Evolutionary conservation across 2,329 filamentous ascomycete genomes (phyloP).

Genomic region (Raffaelea deltoideospora): DNA sequence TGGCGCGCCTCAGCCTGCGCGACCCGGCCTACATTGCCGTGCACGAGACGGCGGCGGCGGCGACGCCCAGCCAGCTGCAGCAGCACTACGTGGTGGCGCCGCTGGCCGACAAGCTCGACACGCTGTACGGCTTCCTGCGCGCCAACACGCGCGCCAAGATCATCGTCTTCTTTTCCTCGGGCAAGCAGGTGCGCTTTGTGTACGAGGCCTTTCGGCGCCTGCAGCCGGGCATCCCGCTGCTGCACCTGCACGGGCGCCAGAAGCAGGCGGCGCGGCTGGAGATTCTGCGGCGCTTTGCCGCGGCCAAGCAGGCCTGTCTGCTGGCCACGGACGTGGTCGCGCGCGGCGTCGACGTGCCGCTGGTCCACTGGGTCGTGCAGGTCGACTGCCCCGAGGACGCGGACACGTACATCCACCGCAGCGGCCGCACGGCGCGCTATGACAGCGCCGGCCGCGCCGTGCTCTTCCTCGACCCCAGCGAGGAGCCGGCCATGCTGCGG

Average conservation of each 20-base stretch:
- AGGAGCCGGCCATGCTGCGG: conserved; percentile 82
- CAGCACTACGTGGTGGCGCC: conserved; percentile 86
- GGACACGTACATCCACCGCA: conserved; percentile 94
- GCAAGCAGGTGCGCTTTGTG: conserved; percentile 91
- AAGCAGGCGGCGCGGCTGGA: conserved; percentile 82
- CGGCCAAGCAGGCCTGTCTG: conserved; percentile 69
- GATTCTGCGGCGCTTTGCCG: conserved; percentile 70
- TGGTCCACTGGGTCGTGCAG: conserved; percentile 98
- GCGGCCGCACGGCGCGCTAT: conserved; percentile 88
- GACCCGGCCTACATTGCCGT: conserved; percentile 94
- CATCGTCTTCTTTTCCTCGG: conserved; percentile 85
- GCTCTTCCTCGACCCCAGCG: conserved; percentile 79
- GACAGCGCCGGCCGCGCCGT: conserved; percentile 78
- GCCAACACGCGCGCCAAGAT: conserved; percentile 88
- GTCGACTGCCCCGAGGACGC: conserved; percentile 93
- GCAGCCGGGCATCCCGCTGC: conserved; percentile 81
- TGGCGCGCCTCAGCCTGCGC: conserved; percentile 73
- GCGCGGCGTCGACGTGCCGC: conserved; percentile 85
- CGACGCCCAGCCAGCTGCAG: conserved; percentile 71
- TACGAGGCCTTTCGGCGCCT: conserved; percentile 88
- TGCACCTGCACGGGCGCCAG: conserved; percentile 87
- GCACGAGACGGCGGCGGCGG: conserved; percentile 63
- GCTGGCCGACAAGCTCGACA: conserved; percentile 78
- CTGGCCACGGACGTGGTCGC: conserved; percentile 95
- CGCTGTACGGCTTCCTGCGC: conserved; percentile 82